Base-by-base conservation (phyloP, 805 yeast species). In the Komagataella mondaviorum region DNA sequence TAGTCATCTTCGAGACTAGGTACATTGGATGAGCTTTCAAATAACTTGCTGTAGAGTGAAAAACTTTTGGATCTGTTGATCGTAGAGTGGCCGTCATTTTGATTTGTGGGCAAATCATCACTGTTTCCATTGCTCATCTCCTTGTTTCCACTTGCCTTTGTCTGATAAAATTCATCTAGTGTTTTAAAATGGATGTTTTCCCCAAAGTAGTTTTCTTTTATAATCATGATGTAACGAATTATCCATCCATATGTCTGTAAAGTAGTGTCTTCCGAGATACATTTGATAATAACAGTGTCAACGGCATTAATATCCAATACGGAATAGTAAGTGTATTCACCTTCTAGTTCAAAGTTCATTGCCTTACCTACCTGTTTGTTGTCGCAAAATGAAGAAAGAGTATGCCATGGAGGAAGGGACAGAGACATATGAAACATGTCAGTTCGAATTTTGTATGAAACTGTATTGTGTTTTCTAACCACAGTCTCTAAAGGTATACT, bases 361-460 rank as follows among this genome's bases (percentile, higher is more conserved):
- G 89, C 79, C 54, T 80, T 69, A 0, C 96, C 98, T 55, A 88
- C 73, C 14, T 76, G 75, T 17, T 75, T 77, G 10, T 75, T 66
- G 48, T 75, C 73, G 68, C 86, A 63, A 56, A 91, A 91, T 48
- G 84, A 82, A 51, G 81, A 77, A 23, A 81, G 69, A 0, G 98
- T 90, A 60, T 88, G 95, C 96, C 98, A 93, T 1, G 91, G 84
- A 0, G 99, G 98, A 0, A 93, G 79, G 52, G 81, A 84, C 2
- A 90, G 63, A 0, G 77, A 68, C 48, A 93, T 59, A 48, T 81
- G 76, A 56, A 88, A 78, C 48, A 66, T 67, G 0, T 86, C 79
- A 0, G 96, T 83, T 2, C 56, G 55, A 2, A 84, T 55, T 1
- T 65, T 63, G 57, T 73, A 87, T 14, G 72, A 67, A 14, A 84